A percentile compares a stretch with the other conserved stretches of the same genome.
phyloP scores from a whole-genome alignment of 768 basidiomycete species.

The Termitomyces sp. region DNA sequence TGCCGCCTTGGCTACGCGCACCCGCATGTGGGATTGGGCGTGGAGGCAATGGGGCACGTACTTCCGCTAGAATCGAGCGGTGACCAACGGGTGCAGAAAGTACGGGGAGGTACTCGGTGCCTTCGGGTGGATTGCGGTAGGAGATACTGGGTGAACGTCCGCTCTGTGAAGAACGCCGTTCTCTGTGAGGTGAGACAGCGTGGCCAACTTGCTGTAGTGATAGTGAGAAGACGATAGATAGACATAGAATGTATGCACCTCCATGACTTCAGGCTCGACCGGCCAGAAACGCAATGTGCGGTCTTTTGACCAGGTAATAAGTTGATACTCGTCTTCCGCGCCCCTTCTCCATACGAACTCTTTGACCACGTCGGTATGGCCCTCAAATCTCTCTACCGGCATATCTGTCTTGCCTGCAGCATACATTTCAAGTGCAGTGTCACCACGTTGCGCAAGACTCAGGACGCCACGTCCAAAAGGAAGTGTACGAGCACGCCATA shows the following conservation, averaged over 20 bases:
- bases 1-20: slow-evolving; percentile 27
- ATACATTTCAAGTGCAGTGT: slow-evolving; percentile 84
- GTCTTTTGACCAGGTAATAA: slow-evolving; percentile 79
- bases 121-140: slow-evolving; percentile 51
- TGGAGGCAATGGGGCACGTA: slow-evolving; percentile 38
- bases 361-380: slow-evolving; percentile 90
- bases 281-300: slow-evolving; percentile 91
- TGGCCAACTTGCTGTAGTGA: slow-evolving; percentile 45
- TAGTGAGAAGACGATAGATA: slow-evolving; percentile 4
- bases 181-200: slow-evolving; percentile 22
- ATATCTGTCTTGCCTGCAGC: slow-evolving; percentile 28
- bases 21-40: neutral
- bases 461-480: slow-evolving; percentile 90
- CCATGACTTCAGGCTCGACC: slow-evolving; percentile 61
- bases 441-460: slow-evolving; percentile 83
- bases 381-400: slow-evolving; percentile 75
- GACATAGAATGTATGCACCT: slow-evolving; percentile 33
- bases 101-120: slow-evolving; percentile 29
- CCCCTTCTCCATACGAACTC: slow-evolving; percentile 95
- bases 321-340: slow-evolving; percentile 50
- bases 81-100: slow-evolving; percentile 66
- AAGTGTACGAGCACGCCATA: slow-evolving; percentile 89
- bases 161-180: slow-evolving; percentile 24
- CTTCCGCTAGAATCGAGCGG: slow-evolving; percentile 65
- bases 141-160: slow-evolving; percentile 29